Evolutionary conservation across 441 rosid species (phyloP), one percentile per base, ranked within the genome.

Genomic region (Biscutella laevigata): DNA sequence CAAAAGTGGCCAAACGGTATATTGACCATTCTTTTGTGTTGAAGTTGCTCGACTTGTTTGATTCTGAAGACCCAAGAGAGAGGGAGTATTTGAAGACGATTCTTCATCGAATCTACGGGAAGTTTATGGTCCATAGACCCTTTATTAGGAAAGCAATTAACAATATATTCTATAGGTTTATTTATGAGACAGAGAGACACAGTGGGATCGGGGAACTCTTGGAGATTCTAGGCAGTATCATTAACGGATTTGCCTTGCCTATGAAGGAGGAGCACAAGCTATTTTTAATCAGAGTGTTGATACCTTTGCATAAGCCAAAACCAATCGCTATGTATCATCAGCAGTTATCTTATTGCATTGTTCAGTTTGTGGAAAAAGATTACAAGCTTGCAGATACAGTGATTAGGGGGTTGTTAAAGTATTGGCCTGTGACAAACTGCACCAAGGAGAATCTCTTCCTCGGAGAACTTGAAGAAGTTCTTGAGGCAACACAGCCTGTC

Each of bases 231-330:
- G 95, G 96, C 16, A 90, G 97, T 67, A 87, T 90, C 39, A 81
- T 87, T 8, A 90, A 90, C 74, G 98, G 98, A 22, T 90, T 90
- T 71, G 96, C 98, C 0, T 60, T 90, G 74, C 98, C 98, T 4
- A 87, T 90, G 96, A 90, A 90, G 53, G 95, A 87, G 70, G 98
- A 90, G 61, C 97, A 90, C 62, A 90, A 90, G 70, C 50, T 90
- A 41, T 90, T 90, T 40, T 83, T 90, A 61, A 81, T 83, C 41
- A 71, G 92, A 69, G 95, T 86, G 5, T 81, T 90, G 74, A 73
- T 90, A 68, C 98, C 98, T 7, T 63, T 90, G 74, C 98, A 87
- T 74, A 90, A 90, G 69, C 98, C 98, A 0, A 87, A 90, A 62
- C 76, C 79, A 0, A 61, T 84, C 24, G 30, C 80, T n/a, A 21